Evolutionary conservation across 768 basidiomycete genomes (phyloP), one percentile per base, ranked within the genome.

Genomic region (Termitomyces sp.): DNA sequence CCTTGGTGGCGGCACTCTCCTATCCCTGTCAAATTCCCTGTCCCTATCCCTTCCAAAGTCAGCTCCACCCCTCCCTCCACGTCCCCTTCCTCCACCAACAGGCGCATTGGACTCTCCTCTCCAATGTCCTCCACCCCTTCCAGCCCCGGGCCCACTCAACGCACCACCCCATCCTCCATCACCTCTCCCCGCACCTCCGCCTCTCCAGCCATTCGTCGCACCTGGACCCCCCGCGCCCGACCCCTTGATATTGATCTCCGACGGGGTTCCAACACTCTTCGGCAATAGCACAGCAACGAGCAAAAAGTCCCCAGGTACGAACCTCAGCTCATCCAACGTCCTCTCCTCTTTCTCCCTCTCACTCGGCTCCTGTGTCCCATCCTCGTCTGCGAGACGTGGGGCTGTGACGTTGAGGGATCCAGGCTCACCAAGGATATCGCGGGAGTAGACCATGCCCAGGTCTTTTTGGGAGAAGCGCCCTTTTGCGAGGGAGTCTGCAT

Each of bases 341-440:
- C 87, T 76, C 61, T 90, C 86, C 51, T 85, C 83, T 55, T 76
- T 78, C 66, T 81, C 80, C 24, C 78, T 72, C 45, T 83, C 80
- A 1, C 69, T 74, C 9, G 64, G 67, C 58, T 79, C 73, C 26
- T 40, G 51, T 18, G 51, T 52, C 38, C 51, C 51, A 10, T 52
- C 51, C 14, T 86, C 86, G 46, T 83, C 80, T 22, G 85, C 70
- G 3, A 91, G 76, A 2, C 86, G 79, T 0, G 85, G 78, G 0
- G 88, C 87, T 6, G 82, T 74, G 14, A 68, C 69, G 41, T 78
- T 75, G 22, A 88, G 68, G 1, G 85, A 70, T 35, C 89, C 89
- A 3, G 88, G 86, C 68, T 91, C 90, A 49, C 90, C 90, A 2
- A 91, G 81, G 61, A 92, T 88, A 71, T 92, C 92, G 60, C 90